Conservation (phyloP, 148 eudicot species). For the Vaccinium corymbosum region DNA sequence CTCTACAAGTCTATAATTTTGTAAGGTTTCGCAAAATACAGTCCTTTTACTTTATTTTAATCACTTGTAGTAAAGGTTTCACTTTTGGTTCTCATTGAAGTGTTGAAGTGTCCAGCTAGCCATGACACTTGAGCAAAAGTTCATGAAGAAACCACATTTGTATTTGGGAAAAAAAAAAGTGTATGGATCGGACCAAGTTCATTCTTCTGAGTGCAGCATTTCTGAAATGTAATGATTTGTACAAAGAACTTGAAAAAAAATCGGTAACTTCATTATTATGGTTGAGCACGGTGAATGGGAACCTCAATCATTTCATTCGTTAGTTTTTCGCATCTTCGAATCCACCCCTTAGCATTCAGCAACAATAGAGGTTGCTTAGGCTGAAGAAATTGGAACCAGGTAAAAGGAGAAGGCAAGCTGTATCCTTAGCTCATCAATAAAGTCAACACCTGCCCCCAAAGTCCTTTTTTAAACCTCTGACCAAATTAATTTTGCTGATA, state of each 20-base stretch:
- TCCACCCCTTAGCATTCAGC: neutral
- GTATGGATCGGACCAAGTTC: neutral
- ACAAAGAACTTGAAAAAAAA: neutral
- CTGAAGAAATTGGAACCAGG: slow-evolving; percentile 2
- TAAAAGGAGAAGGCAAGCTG: neutral
- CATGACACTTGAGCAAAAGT: neutral
- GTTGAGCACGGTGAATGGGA: neutral
- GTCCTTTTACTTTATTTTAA: neutral
- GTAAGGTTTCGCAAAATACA: too few species aligned
- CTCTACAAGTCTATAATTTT: too few species aligned
- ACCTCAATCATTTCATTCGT: neutral
- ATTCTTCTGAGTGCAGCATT: neutral
- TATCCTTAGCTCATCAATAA: neutral
- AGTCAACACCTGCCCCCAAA: slow-evolving; percentile 14
- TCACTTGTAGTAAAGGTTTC: neutral
- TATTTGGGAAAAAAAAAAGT: neutral
- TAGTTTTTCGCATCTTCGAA: neutral
- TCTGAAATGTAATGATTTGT: neutral
- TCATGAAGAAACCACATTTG: neutral
- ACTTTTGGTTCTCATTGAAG: too few species aligned
- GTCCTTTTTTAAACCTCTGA: neutral
- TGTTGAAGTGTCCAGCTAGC: neutral
- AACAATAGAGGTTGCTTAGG: neutral
- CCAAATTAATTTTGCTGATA: neutral
- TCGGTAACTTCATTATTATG: neutral